Conservation (phyloP, 139 green algal genomes). For the Volvox reticuliferus region DNA sequence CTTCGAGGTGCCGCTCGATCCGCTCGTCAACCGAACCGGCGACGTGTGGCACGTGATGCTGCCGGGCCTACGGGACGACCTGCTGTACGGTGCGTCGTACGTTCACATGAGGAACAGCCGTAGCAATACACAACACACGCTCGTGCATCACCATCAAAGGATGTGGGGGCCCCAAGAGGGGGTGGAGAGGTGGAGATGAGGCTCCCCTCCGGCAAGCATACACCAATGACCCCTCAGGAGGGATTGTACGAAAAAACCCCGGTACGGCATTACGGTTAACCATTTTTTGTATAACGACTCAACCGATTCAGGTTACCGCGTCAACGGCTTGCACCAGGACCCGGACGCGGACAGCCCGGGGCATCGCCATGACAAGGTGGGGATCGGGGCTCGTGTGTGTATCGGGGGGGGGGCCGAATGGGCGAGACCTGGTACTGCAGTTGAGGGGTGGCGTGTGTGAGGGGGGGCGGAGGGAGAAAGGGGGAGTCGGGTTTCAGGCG, state of each 20-base stretch:
- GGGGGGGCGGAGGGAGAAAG: no score
- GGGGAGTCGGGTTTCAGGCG: no score
- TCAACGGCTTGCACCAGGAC: constrained; percentile 62
- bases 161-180: no score
- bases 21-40: constrained; percentile 78
- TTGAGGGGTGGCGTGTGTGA: neutral
- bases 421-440: neutral
- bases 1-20: constrained; percentile 79
- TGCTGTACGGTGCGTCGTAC: constrained; percentile 81
- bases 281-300: no score
- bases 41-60: constrained; percentile 93
- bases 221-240: no score
- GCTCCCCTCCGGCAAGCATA: no score
- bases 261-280: no score
- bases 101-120: no score
- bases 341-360: constrained; percentile 47
- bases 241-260: no score
- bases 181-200: no score
- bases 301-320: constrained; percentile 64
- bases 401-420: neutral
- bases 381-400: neutral
- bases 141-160: no score
- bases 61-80: constrained; percentile 64
- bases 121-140: no score
- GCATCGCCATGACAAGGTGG: constrained; percentile 45